Base-by-base conservation (phyloP, 371 early-diverging fungal species). In the Mucor sp. region DNA sequence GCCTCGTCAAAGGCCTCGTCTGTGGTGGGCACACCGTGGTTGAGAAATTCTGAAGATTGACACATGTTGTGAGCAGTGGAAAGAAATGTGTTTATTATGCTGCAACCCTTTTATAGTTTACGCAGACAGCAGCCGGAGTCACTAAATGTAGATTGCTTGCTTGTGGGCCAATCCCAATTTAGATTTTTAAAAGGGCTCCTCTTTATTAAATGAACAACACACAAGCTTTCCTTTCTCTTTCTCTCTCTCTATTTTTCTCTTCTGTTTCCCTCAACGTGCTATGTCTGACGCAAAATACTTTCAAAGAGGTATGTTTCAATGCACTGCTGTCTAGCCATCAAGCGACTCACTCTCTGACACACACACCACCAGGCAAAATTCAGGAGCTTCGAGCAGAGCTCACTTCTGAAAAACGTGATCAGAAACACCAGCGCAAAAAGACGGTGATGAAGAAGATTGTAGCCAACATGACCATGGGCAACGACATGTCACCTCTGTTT, bases 401-500 rank as follows among this genome's bases (percentile, higher is more conserved):
- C 60, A 90, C 86, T 53, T 89, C 92, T 56, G 97, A 97, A 66
- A 95, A 95, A 72, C 90, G 92, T 74, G 97, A 97, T 76, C 83
- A 87, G 62, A 96, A 96, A 75, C 84, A 93, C 74, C 85, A 88
- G 37, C 93, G 91, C 66, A 96, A 96, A 73, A 93, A 93, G 82
- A 87, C 89, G 23, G 95, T 93, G 44, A 87, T 99, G 83, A 97
- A 97, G 83, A 95, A 95, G 83, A 94, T 98, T 68, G 94, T 97
- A 15, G 97, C 96, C 68, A 97, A 97, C 74, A 97, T 99, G 97
- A 97, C 99, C 11, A 95, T 98, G 93, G 99, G 99, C 35, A 96
- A 96, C 75, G 98, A 99, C 79, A 96, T 98, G 93, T 93, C 95
- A 6, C 87, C 94, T 14, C 85, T 99, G 50, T 96, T 93, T 64